A percentile compares a stretch with the other conserved stretches of the same genome.
Evolutionary conservation across 1,284 basidiomycete species (phyloP).

Genomic region (Xerocomus cyaneibrunnescens): DNA sequence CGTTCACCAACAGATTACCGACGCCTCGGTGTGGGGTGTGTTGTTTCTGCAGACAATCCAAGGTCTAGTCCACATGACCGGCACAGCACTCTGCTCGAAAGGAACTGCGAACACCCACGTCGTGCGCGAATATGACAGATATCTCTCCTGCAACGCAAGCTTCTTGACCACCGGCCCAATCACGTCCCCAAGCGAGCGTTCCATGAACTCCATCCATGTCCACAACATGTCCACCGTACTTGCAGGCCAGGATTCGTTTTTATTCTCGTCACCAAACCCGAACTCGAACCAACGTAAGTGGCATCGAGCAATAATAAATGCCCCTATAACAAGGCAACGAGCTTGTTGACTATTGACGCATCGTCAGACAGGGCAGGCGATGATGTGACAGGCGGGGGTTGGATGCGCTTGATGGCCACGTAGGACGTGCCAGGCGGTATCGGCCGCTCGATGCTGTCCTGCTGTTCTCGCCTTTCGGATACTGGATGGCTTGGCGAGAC

Average conservation of each 20-base stretch:
- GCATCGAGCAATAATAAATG: conserved; percentile 66
- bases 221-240: conserved; percentile 47
- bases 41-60: conserved; percentile 60
- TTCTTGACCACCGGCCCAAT: conserved; percentile 60
- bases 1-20: conserved; percentile 72
- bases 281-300: conserved; percentile 58
- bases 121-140: conserved; percentile 69
- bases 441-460: conserved; percentile 22
- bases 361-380: conserved; percentile 19
- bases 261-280: neutral
- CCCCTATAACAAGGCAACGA: conserved; percentile 54
- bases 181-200: conserved; percentile 76
- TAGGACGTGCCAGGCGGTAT: conserved; percentile 37
- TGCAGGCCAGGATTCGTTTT: conserved; percentile 4
- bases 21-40: conserved; percentile 76
- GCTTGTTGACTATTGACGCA: conserved; percentile 51
- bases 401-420: conserved; percentile 72
- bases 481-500: conserved; percentile 65
- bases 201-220: conserved; percentile 86
- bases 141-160: conserved; percentile 58
- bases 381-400: conserved; percentile 46
- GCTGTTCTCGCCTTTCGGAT: conserved; percentile 66
- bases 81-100: neutral
- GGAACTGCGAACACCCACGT: conserved; percentile 56
- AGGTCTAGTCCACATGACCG: conserved; percentile 45